These are phyloP conservation scores for Corylus heterophylla DNA, from an alignment of 306 rosid genomes.

Conservation along the genomic window DNA sequence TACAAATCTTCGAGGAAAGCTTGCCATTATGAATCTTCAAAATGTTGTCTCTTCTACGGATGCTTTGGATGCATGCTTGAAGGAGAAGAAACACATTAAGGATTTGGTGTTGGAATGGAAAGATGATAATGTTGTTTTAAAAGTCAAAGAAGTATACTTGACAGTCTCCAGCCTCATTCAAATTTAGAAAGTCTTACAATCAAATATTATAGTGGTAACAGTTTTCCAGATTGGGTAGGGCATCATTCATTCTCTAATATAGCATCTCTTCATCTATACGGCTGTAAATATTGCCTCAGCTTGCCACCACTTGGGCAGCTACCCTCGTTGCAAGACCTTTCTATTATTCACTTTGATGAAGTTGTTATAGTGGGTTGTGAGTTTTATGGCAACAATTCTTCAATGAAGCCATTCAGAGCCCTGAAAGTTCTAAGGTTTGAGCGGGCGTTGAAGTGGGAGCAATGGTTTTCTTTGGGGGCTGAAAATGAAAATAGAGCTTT, in stretches of 20 bases:
- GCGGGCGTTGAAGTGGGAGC: not conserved
- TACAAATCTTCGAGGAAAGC: not conserved
- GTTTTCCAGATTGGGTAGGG: not conserved
- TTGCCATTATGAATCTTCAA: not conserved
- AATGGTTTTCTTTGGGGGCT: not conserved
- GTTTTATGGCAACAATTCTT: slow-evolving; percentile 7
- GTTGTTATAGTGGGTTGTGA: not conserved
- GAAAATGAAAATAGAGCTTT: not conserved
- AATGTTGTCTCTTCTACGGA: not conserved
- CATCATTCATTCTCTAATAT: slow-evolving; percentile 10
- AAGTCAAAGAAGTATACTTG: not conserved
- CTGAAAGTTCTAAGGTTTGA: not conserved
- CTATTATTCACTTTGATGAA: not conserved
- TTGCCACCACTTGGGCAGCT: slow-evolving; percentile 2
- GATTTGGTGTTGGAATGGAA: not conserved
- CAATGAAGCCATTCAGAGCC: not conserved
- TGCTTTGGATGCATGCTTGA: not conserved
- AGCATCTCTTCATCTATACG: not conserved
- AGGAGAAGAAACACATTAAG: not conserved
- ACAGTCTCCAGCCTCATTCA: not conserved
- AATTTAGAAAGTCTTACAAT: not conserved
- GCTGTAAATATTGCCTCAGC: slow-evolving; percentile 1
- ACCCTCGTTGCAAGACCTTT: slow-evolving; percentile 18
- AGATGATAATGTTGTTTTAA: not conserved
- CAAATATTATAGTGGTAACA: not conserved